Evolutionary conservation across 2,329 filamentous ascomycete genomes (phyloP), one percentile per base, ranked within the genome.

Genomic region (Cryphonectria carpinicola): DNA sequence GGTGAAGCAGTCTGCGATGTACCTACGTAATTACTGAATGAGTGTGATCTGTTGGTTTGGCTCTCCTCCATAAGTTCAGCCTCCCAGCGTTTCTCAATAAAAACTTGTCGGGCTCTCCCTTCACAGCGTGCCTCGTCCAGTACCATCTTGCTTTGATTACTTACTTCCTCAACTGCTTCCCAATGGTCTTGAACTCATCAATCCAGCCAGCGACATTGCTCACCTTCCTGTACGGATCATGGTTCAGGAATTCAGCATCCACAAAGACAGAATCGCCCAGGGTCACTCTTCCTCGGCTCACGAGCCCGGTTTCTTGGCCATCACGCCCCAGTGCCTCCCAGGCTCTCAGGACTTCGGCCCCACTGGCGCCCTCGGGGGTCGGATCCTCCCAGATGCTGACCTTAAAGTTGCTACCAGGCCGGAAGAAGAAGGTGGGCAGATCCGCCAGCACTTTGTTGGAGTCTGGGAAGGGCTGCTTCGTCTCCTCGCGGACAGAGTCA

Each of bases 391-490:
- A 80, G 2, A 81, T 74, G 0, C 75, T 75, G 28, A 79, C 75
- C 17, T 75, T 66, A 71, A 81, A 79, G 22, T 71, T 70, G 11
- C 73, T 73, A 0, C 77, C 77, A 0, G 74, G 74, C 0, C 74
- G 74, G 74, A 81, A 81, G 74, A 81, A 81, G 75, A 81, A 81
- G 4, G 66, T 65, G 0, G 73, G 75, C 1, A 73, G 70, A 1
- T 41, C 54, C 1, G 67, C 62, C 1, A 73, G 74, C 54, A 56
- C 46, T 2, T 76, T 73, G 28, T 71, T 76, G 43, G 75, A 76
- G 1, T 71, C 58, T 0, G 79, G 76, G 66, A 83, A 81, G 0
- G 82, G 81, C 37, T 83, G 82, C 78, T 82, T 79, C 0, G 81
- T 72, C 1, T 74, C 77, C 62, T 83, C 82, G 14, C 76, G 79